Evolutionary conservation across 768 basidiomycete genomes (phyloP).

Genomic region (Tulasnella sp.): DNA sequence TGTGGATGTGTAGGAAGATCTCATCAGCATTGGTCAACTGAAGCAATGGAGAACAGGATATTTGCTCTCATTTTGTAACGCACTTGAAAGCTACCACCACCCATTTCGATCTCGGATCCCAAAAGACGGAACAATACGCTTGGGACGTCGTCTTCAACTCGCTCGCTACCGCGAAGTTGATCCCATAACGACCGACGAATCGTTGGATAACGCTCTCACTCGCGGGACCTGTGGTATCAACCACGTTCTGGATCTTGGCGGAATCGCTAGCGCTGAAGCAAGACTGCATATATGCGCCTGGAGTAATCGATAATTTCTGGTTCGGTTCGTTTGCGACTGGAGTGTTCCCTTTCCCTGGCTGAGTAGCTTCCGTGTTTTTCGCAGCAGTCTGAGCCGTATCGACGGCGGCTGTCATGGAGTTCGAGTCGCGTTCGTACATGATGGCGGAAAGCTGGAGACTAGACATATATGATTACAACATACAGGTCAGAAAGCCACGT

Average conservation of each 20-base stretch:
- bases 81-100: constrained; percentile 20
- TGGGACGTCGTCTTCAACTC: constrained; percentile 13
- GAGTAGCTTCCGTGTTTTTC: too few relatives aligned
- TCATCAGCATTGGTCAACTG: background rate
- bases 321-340: too few relatives aligned
- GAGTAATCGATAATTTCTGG: too few relatives aligned
- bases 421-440: constrained; percentile 18
- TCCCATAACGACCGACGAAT: constrained; percentile 5
- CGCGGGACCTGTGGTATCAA: background rate
- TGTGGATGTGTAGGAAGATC: background rate
- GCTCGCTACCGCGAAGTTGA: constrained; percentile 11
- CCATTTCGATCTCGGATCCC: constrained; percentile 18
- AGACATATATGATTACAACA: too few relatives aligned
- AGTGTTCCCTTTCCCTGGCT: too few relatives aligned
- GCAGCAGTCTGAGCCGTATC: too few relatives aligned
- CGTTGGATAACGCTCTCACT: background rate
- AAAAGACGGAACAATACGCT: constrained; percentile 16
- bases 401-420: too few relatives aligned
- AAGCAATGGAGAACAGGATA: background rate
- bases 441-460: constrained; percentile 13
- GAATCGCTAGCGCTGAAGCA: too few relatives aligned
- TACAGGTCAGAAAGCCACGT: too few relatives aligned
- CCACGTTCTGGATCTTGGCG: background rate
- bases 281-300: too few relatives aligned
- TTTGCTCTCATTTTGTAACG: background rate